Percentiles rank a stretch among this genome's conserved stretches.
Conservation (phyloP, 305 asterid genomes). For the Fraxinus paxiana region DNA sequence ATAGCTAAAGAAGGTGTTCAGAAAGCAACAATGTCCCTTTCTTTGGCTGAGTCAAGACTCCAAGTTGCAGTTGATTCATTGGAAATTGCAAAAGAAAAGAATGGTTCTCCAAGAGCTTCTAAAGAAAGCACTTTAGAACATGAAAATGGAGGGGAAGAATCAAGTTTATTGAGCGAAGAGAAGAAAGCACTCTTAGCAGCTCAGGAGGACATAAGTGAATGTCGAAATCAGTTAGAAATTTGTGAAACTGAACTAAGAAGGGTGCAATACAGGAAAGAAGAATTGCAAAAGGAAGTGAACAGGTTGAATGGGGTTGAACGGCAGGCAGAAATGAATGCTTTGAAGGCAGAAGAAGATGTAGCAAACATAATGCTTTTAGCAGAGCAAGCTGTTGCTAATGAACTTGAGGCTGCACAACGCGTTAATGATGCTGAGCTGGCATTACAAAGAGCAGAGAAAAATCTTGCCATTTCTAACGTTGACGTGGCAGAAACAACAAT, state of each 20-base stretch:
- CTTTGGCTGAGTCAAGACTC: constrained; percentile 78
- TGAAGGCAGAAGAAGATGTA: constrained; percentile 89
- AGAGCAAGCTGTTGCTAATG: constrained; percentile 93
- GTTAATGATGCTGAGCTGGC: constrained; percentile 82
- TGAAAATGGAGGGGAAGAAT: constrained; percentile 40
- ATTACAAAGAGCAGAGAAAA: constrained; percentile 79
- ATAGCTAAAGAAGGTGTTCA: constrained; percentile 70
- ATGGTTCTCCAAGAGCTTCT: constrained; percentile 35
- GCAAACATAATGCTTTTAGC: constrained; percentile 94
- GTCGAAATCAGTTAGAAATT: constrained; percentile 52
- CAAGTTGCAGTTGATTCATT: constrained; percentile 53
- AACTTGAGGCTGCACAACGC: constrained; percentile 84
- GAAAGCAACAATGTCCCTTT: constrained; percentile 64
- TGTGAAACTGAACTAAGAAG: constrained; percentile 68
- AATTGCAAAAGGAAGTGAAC: constrained; percentile 75
- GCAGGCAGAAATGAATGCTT: constrained; percentile 57
- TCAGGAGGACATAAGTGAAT: constrained; percentile 53
- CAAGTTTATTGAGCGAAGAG: constrained; percentile 28
- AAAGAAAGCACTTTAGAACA: constrained; percentile 33
- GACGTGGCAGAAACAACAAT: constrained; percentile 47
- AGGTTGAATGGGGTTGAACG: constrained; percentile 68
- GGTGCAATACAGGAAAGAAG: constrained; percentile 73
- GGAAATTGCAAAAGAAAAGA: constrained; percentile 41
- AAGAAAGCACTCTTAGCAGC: constrained; percentile 61
- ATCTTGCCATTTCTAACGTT: constrained; percentile 44